phyloP scores from a whole-genome alignment of 148 eudicot species.

The Diospyros lotus region DNA sequence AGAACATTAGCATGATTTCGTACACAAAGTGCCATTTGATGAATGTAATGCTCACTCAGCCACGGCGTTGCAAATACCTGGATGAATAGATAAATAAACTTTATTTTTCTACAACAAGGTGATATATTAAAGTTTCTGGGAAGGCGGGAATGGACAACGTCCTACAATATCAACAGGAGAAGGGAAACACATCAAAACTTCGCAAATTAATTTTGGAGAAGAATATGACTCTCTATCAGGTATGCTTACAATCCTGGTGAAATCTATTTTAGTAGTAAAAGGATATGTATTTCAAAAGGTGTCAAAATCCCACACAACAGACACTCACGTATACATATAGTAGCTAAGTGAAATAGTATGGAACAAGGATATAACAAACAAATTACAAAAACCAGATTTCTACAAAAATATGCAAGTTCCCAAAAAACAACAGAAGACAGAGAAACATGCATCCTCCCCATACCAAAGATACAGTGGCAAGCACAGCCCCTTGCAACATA shows the following conservation, averaged over 20 bases:
- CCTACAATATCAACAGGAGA: slow-evolving; percentile 5
- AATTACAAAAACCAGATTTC: too few relatives aligned
- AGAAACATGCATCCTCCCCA: too few relatives aligned
- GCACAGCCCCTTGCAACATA: too few relatives aligned
- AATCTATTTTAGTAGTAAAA: not conserved
- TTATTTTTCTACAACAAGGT: not conserved
- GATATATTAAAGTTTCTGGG: not conserved
- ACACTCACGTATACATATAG: too few relatives aligned
- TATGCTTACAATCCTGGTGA: not conserved
- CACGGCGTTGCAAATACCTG: slow-evolving; percentile 60
- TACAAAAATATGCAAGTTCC: too few relatives aligned
- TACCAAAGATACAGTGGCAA: too few relatives aligned
- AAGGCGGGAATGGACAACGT: not conserved
- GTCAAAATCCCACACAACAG: too few relatives aligned
- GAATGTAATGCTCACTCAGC: slow-evolving; percentile 63
- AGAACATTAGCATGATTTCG: slow-evolving; percentile 52
- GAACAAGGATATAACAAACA: too few relatives aligned
- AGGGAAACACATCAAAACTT: not conserved
- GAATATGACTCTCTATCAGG: not conserved
- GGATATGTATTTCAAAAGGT: too few relatives aligned
- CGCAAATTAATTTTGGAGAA: not conserved
- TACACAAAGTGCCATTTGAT: slow-evolving; percentile 63
- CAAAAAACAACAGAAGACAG: too few relatives aligned
- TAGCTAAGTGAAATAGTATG: too few relatives aligned
- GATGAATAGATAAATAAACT: slow-evolving; percentile 9